A percentile compares a stretch with the other conserved stretches of the same genome.
Evolutionary conservation across 1,284 basidiomycete genomes (phyloP).

Genomic region (Omphalotus olearius): DNA sequence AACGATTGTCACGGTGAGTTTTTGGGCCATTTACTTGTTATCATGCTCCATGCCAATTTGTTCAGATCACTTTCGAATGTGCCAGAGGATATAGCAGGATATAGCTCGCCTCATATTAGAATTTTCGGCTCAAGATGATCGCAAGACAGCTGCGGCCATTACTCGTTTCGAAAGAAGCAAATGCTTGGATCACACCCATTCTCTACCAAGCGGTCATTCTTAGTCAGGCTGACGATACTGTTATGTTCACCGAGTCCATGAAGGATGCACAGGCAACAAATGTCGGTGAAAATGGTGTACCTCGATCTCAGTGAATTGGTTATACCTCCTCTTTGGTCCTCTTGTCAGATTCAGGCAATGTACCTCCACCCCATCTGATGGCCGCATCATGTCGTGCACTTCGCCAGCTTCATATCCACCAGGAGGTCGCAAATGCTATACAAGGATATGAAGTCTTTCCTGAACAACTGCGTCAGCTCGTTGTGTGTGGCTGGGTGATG

Average conservation of each 20-base stretch:
- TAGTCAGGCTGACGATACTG: too few relatives aligned
- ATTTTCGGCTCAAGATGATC: conserved; percentile 5
- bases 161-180: conserved; percentile 3
- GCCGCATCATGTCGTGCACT: neutral
- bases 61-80: too few relatives aligned
- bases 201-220: neutral
- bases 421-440: neutral
- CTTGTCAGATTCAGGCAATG: neutral
- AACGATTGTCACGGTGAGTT: too few relatives aligned
- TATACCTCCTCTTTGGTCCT: too few relatives aligned
- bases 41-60: too few relatives aligned
- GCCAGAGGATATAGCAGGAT: conserved; percentile 4
- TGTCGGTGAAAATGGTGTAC: too few relatives aligned
- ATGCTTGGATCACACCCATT: conserved; percentile 6
- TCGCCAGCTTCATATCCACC: neutral
- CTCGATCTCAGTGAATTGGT: too few relatives aligned
- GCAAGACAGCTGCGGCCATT: conserved; percentile 1
- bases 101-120: conserved; percentile 8
- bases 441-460: conserved; percentile 1
- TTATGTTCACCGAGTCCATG: too few relatives aligned
- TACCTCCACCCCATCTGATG: neutral
- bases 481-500: conserved; percentile 4
- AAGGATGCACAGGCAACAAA: too few relatives aligned
- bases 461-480: neutral
- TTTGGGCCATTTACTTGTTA: too few relatives aligned